Conservation (phyloP, 169 alveolate species). For the Plasmodium cynomolgi region DNA sequence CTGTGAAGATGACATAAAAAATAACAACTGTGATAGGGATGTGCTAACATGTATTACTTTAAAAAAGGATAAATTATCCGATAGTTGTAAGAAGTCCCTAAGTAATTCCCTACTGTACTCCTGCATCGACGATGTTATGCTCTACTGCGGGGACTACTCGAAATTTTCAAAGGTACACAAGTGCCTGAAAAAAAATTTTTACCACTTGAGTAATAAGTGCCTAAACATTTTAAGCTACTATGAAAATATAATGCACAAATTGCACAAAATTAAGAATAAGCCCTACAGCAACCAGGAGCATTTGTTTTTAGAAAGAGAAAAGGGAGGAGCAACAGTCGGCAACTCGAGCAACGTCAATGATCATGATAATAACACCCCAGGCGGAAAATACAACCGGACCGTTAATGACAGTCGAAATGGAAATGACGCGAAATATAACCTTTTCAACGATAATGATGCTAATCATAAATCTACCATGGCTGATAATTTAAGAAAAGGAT, state of each 20-base stretch:
- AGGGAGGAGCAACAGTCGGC: not conserved
- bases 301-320: conserved; percentile 28
- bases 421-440: not conserved
- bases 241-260: conserved; percentile 60
- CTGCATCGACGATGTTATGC: conserved; percentile 26
- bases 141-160: conserved; percentile 28
- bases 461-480: conserved; percentile 3
- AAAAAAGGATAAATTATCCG: conserved; percentile 49
- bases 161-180: conserved; percentile 62
- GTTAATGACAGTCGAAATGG: not conserved
- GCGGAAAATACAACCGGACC: not conserved
- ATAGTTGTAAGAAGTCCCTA: conserved; percentile 40
- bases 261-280: conserved; percentile 58
- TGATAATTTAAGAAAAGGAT: conserved; percentile 54
- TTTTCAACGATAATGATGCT: not conserved
- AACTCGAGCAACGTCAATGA: not conserved
- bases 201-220: conserved; percentile 35
- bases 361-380: not conserved
- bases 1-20: conserved; percentile 67
- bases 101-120: conserved; percentile 57
- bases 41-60: conserved; percentile 58
- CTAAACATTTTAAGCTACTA: conserved; percentile 55
- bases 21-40: conserved; percentile 63
- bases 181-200: conserved; percentile 38
- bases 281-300: conserved; percentile 40